Evolutionary conservation across 2,329 filamentous ascomycete species (phyloP).

Genomic region (Myriosclerotinia scirpicola): DNA sequence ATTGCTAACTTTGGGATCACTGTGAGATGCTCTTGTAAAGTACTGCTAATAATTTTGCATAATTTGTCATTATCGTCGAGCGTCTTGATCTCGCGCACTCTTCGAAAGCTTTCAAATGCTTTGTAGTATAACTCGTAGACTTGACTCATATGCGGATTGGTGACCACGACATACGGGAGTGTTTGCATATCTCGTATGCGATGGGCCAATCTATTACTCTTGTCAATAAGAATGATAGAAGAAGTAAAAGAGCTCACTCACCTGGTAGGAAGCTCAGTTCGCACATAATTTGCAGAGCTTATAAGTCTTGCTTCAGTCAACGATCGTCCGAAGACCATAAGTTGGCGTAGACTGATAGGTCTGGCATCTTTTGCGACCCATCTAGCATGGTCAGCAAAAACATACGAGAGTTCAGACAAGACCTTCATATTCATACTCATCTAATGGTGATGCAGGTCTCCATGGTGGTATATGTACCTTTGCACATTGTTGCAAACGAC

Average conservation of each 20-base stretch:
- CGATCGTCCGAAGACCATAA: conserved; percentile 95
- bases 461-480: conserved; percentile 47
- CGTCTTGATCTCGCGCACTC: conserved; percentile 77
- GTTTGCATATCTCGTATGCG: conserved; percentile 96
- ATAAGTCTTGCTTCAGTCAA: conserved; percentile 86
- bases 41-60: conserved; percentile 76
- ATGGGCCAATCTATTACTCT: conserved; percentile 70
- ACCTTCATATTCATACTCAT: conserved; percentile 53
- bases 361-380: conserved; percentile 91
- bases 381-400: conserved; percentile 48
- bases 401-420: not conserved
- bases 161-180: conserved; percentile 90
- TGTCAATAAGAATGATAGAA: conserved; percentile 9
- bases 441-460: conserved; percentile 63
- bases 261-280: conserved; percentile 88
- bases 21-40: conserved; percentile 81
- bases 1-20: conserved; percentile 94
- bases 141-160: conserved; percentile 89
- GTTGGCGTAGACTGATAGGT: conserved; percentile 92
- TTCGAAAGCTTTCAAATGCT: conserved; percentile 90
- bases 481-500: conserved; percentile 23
- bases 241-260: conserved; percentile 40
- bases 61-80: conserved; percentile 87
- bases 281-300: conserved; percentile 95
- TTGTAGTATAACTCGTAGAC: conserved; percentile 97